These are phyloP conservation scores for Carex scoparia DNA, from an alignment of 176 grass and related monocot species.

Conservation along the genomic window DNA sequence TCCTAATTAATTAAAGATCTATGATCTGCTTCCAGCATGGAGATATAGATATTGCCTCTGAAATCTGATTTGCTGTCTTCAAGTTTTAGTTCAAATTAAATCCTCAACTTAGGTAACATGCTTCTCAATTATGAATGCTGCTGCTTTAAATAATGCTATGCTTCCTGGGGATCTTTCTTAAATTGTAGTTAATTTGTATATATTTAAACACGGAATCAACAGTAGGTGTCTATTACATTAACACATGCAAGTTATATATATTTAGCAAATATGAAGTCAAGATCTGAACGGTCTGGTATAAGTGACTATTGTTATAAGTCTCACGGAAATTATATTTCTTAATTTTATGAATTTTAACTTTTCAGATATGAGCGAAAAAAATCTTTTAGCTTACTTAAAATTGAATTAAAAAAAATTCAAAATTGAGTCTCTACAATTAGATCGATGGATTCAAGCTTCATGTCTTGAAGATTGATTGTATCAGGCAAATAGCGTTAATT, in stretches of 20 bases:
- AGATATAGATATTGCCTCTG: slow-evolving; percentile 17
- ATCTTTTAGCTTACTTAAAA: not conserved
- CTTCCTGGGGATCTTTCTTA: not conserved
- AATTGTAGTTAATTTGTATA: not conserved
- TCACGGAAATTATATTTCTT: not conserved
- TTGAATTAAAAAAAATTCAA: not conserved
- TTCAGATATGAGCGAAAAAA: not conserved
- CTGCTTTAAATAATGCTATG: slow-evolving; percentile 2
- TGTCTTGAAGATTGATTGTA: too few species aligned
- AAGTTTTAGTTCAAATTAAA: not conserved
- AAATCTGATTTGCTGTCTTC: slow-evolving; percentile 27
- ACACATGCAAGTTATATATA: not conserved
- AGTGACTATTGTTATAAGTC: not conserved
- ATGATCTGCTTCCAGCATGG: slow-evolving; percentile 26
- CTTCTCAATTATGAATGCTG: slow-evolving; percentile 21
- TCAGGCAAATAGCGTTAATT: too few species aligned
- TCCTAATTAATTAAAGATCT: slow-evolving; percentile 9
- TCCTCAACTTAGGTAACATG: slow-evolving; percentile 30
- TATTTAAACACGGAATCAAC: not conserved
- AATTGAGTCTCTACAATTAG: not conserved
- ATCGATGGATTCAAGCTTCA: not conserved
- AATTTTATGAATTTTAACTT: not conserved
- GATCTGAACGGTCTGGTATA: not conserved
- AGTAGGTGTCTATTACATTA: not conserved
- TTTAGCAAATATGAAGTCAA: not conserved